Conservation (phyloP, 441 rosid species). For the Erysimum pusillum region DNA sequence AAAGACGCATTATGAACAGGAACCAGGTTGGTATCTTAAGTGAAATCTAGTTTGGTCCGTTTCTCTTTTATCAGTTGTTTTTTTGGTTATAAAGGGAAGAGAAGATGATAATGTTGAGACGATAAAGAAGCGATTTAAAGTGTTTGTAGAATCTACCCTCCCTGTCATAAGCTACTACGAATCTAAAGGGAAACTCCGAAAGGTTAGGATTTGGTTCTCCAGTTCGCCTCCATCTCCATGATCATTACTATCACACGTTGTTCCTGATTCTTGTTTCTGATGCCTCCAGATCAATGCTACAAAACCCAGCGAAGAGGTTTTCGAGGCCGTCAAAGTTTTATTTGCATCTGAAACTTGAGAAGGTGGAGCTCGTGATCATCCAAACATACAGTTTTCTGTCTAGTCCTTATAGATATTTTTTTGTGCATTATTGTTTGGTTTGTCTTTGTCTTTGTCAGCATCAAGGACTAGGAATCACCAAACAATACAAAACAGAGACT, state of each 20-base stretch:
- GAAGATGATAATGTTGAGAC: conserved; percentile 94
- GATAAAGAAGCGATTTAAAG: conserved; percentile 84
- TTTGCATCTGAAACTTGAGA: conserved; percentile 62
- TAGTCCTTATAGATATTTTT: background rate
- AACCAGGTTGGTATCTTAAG: conserved; percentile 69
- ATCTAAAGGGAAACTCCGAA: conserved; percentile 78
- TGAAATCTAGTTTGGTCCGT: background rate
- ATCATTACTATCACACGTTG: background rate
- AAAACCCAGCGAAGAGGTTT: conserved; percentile 78
- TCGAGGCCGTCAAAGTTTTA: conserved; percentile 68
- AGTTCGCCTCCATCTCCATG: conserved; percentile 10
- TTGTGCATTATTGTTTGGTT: background rate
- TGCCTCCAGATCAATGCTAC: conserved; percentile 80
- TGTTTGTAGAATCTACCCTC: conserved; percentile 81
- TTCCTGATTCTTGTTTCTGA: conserved; percentile 25
- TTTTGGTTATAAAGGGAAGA: conserved; percentile 71
- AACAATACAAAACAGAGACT: conserved; percentile 30
- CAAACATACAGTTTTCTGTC: background rate
- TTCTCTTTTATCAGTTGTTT: conserved; percentile 4
- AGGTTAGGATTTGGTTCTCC: conserved; percentile 57
- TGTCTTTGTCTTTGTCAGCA: background rate
- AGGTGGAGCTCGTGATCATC: conserved; percentile 49
- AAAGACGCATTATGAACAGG: conserved; percentile 74
- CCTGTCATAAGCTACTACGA: conserved; percentile 74
- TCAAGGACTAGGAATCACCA: conserved; percentile 12